A percentile compares a stretch with the other conserved stretches of the same genome.
These are phyloP conservation scores for Laburnicola sp. DNA, from an alignment of 2,329 filamentous ascomycete species.

Conservation along the genomic window DNA sequence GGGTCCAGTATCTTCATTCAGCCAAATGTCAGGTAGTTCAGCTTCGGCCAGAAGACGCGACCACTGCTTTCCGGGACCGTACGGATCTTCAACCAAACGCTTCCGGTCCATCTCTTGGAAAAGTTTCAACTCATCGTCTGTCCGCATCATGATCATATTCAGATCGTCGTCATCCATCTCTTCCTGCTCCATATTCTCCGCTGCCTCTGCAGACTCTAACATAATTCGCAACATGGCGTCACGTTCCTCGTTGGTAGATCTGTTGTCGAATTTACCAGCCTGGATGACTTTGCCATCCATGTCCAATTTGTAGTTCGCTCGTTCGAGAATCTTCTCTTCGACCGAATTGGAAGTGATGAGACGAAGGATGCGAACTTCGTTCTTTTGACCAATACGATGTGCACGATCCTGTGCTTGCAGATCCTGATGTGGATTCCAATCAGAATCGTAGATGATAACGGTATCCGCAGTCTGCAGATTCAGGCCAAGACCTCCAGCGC, in stretches of 20 bases:
- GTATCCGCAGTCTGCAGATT: conserved; percentile 98
- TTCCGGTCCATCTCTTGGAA: conserved; percentile 87
- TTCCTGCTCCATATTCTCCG: conserved; percentile 77
- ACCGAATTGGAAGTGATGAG: conserved; percentile 96
- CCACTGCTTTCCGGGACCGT: conserved; percentile 71
- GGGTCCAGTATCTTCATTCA: conserved; percentile 81
- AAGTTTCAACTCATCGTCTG: conserved; percentile 71
- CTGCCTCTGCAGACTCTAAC: conserved; percentile 75
- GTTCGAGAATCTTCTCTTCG: conserved; percentile 97
- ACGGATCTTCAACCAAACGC: conserved; percentile 65
- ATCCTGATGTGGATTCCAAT: conserved; percentile 99
- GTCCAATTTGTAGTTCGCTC: conserved; percentile 95
- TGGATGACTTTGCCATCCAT: conserved; percentile 99
- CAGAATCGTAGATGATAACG: conserved; percentile 98
- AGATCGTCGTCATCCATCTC: conserved; percentile 99
- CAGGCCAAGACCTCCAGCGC: conserved; percentile 94
- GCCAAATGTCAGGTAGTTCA: conserved; percentile 92
- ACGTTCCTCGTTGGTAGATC: conserved; percentile 96
- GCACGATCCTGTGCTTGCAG: conserved; percentile 98
- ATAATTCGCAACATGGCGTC: conserved; percentile 95
- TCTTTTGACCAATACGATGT: conserved; percentile 99
- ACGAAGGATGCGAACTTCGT: conserved; percentile 94
- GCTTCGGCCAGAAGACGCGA: conserved; percentile 83
- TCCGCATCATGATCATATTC: conserved; percentile 90
- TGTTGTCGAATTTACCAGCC: conserved; percentile 98